These are phyloP conservation scores for Quercus lobata DNA, from an alignment of 331 rosid genomes.

Conservation along the genomic window DNA sequence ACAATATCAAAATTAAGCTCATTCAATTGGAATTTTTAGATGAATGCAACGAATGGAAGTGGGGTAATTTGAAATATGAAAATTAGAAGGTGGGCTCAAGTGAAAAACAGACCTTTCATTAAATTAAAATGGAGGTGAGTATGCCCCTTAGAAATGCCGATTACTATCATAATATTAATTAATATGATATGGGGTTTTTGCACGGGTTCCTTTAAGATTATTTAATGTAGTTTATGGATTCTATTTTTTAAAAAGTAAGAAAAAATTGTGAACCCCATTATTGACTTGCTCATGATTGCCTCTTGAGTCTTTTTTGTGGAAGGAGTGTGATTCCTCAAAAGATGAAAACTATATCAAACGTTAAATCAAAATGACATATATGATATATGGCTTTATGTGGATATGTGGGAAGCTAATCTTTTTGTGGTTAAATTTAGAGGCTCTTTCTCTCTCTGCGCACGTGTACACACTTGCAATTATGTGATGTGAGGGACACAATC, in stretches of 20 bases:
- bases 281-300: conserved; percentile 37
- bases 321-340: conserved; percentile 18
- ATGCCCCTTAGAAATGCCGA: conserved; percentile 20
- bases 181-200: conserved; percentile 23
- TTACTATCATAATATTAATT: conserved; percentile 14
- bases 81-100: conserved; percentile 41
- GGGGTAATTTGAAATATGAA: conserved; percentile 43
- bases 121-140: conserved; percentile 30
- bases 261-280: conserved; percentile 27
- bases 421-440: background rate
- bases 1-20: conserved; percentile 6
- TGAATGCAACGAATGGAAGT: conserved; percentile 47
- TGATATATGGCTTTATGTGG: conserved; percentile 14
- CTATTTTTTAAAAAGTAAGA: conserved; percentile 1
- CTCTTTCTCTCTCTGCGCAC: background rate
- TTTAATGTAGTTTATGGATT: conserved; percentile 17
- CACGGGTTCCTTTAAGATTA: conserved; percentile 37
- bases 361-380: conserved; percentile 18
- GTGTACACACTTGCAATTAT: background rate
- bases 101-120: conserved; percentile 45
- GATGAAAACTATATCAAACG: background rate
- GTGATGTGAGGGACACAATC: background rate
- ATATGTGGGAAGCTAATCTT: conserved; percentile 11
- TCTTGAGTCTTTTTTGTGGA: conserved; percentile 2
- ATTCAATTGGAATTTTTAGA: conserved; percentile 31